Base-by-base conservation (phyloP, 1,284 basidiomycete genomes). In the Leccinum griseonigrum region DNA sequence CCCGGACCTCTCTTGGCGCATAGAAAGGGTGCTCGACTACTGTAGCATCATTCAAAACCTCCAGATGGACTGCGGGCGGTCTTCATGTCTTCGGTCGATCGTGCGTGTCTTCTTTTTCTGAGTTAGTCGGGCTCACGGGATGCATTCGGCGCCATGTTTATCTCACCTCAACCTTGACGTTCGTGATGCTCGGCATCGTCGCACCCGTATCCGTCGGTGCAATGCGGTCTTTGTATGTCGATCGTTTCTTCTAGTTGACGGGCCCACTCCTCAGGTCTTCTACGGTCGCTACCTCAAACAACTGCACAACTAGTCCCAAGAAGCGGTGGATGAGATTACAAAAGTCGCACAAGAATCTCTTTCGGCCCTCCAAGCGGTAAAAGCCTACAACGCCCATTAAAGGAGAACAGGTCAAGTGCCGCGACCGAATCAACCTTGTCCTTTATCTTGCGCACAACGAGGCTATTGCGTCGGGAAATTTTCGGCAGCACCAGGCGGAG, bases 171-270 rank as follows among this genome's bases (percentile, higher is more conserved):
- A 90, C 90, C 61, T 79, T 99, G 62, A 98, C 96, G 0, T 74
- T 93, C 56, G 82, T 98, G 63, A 98, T 98, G 97, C 84, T 98
- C 63, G 86, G 88, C 22, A 88, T 98, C 57, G 95, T 99, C 0
- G 97, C 97, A 6, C 97, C 97, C 0, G 90, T 98, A 8, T 97
- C 96, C 5, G 83, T 99, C 61, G 96, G 95, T 65, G 96, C 95
- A 53, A 43, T 56, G 18, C 13, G 31, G 11, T 26, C 5, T 16
- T 56, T 18, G 2, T 18, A 18, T 43, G 3, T 46, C 26, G 2
- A 40, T 11, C 6, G 5, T 31, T 14, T 29, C 5, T 9, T 26
- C 18, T 5, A 2, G 14, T 11, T 64, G 40, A 64, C 22, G 18
- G 14, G 14, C 22, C 16, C 10, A 2, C 29, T 11, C 3, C 5